phyloP scores from a whole-genome alignment of 345 rosid species.

The Pseudoturritis turrita region DNA sequence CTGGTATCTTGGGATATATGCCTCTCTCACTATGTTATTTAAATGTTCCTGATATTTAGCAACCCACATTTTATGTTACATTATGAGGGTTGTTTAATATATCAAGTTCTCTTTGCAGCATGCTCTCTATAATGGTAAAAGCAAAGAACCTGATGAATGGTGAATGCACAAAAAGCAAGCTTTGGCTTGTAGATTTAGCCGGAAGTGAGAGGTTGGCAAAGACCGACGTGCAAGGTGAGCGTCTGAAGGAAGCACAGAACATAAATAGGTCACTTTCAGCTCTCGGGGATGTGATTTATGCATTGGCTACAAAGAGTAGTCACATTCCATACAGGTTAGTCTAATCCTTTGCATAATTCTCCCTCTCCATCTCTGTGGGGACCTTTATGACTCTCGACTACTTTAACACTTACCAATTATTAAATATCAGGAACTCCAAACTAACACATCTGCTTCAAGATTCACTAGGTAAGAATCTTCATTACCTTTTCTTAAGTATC shows the following conservation, averaged over 20 bases:
- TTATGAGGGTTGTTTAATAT: background rate
- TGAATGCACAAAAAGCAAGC: constrained; percentile 93
- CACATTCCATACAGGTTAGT: constrained; percentile 87
- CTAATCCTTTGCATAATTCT: background rate
- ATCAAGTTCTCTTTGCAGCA: constrained; percentile 45
- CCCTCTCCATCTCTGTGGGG: background rate
- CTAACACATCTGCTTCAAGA: constrained; percentile 95
- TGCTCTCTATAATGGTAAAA: constrained; percentile 86
- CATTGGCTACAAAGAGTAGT: constrained; percentile 79
- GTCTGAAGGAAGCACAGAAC: constrained; percentile 95
- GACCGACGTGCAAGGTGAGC: constrained; percentile 88
- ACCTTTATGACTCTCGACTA: background rate
- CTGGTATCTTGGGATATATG: constrained; percentile 47
- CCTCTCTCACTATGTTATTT: background rate
- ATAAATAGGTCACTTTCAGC: constrained; percentile 93
- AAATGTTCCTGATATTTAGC: no score
- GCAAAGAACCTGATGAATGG: constrained; percentile 78
- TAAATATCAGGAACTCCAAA: constrained; percentile 81
- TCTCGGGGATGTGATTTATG: constrained; percentile 89
- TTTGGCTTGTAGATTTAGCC: constrained; percentile 97
- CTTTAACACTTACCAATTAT: constrained; percentile 18
- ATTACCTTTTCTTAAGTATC: background rate
- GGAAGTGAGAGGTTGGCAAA: constrained; percentile 96
- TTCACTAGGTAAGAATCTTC: constrained; percentile 66
- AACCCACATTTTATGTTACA: background rate